Base-by-base conservation (phyloP, 257 asterid species). In the Scutellaria galericulata region DNA sequence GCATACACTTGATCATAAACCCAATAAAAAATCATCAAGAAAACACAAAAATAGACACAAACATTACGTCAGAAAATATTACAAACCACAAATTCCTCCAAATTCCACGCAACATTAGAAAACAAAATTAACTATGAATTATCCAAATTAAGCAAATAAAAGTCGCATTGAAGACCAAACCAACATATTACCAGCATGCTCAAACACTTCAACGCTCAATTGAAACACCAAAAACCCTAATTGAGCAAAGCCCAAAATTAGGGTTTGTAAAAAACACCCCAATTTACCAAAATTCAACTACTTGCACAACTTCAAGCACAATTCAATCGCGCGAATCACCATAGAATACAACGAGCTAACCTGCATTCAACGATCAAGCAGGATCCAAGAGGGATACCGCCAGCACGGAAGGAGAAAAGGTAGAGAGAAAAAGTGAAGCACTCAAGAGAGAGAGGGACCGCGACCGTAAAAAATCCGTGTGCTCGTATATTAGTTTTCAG, bases 361-460 rank as follows among this genome's bases (percentile, higher is more conserved):
- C 91, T 64, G 84, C 86, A 83, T 83, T 85, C 88, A 68, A 71
- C 75, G 82, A 83, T 80, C 83, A 76, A 63, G 71, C 67, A 74
- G 82, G 84, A 85, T 77, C 88, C 79, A 82, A 70, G 77, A 78
- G 86, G 67, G 75, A 62, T 74, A 76, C 57, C 57, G 64, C 69
- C 62, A 27, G 13, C 50, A 58, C 61, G 47, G 18, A 44, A 42
- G 54, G 39, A 45, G n/a, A 7, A 35, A 39, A 52, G 59, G 20
- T 41, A 48, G 81, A 68, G 78, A 73, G 69, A 74, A 75, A 71
- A 70, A 59, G 71, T 62, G 58, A 62, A 27, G 60, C 66, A 56
- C 70, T 61, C 9, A 8, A 64, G 70, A 72, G 71, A 73, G 63
- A 77, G 62, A 71, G 76, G 68, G 58, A 75, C 65, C 67, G 55